phyloP scores from a whole-genome alignment of 2,329 filamentous ascomycete species.

The Achaetomium macrosporum region DNA sequence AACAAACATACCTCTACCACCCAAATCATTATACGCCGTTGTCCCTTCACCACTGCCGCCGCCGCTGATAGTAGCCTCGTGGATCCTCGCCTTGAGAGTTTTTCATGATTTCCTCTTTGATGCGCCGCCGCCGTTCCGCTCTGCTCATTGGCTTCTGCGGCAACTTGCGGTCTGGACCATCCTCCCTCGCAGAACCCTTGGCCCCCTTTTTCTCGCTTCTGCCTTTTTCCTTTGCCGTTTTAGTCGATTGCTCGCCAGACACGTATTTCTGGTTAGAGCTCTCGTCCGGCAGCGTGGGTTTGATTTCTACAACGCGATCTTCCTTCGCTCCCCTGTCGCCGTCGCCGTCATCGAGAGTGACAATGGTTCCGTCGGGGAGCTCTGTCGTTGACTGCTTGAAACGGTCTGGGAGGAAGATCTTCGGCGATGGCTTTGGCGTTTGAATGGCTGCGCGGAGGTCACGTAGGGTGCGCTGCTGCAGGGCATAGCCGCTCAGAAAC shows the following conservation, averaged over 20 bases:
- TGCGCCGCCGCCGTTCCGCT: conserved; percentile 50
- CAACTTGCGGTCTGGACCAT: conserved; percentile 19
- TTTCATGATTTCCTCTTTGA: conserved; percentile 51
- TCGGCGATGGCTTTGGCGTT: conserved; percentile 41
- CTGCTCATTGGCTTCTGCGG: conserved; percentile 44
- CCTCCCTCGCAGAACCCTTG: neutral
- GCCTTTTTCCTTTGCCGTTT: conserved; percentile 3
- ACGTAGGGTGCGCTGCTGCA: conserved; percentile 80
- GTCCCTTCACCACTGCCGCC: conserved; percentile 41
- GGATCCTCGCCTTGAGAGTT: conserved; percentile 38
- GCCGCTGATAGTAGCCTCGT: conserved; percentile 38
- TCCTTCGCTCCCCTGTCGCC: conserved; percentile 17
- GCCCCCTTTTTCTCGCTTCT: conserved; percentile 5
- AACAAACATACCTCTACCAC: neutral
- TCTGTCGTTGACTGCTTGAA: conserved; percentile 42
- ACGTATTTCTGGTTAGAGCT: conserved; percentile 2
- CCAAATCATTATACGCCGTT: neutral
- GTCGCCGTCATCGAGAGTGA: conserved; percentile 34
- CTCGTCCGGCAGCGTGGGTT: conserved; percentile 28
- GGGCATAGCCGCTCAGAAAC: conserved; percentile 79
- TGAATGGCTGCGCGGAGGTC: conserved; percentile 70
- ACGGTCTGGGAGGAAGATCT: conserved; percentile 46
- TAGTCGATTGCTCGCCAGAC: neutral
- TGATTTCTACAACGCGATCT: conserved; percentile 31
- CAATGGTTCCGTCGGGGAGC: conserved; percentile 41